Conservation (phyloP, 805 yeast species). For the Vanderwaltozyma verrucispora region DNA sequence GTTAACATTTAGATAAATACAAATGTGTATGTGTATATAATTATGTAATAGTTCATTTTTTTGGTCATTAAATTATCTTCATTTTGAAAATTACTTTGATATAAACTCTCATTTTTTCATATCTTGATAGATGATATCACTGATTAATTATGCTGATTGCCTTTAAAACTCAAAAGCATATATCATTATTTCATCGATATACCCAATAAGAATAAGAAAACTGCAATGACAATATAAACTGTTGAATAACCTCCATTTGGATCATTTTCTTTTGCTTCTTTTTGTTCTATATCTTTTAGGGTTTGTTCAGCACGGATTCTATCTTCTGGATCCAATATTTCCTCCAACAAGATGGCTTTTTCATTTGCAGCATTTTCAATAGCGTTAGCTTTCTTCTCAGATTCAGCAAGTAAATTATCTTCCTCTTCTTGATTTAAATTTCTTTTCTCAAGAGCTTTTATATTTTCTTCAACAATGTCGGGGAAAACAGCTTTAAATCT, state of each 20-base stretch:
- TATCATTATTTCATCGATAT: constrained; percentile 21
- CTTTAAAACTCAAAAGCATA: no score
- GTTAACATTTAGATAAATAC: no score
- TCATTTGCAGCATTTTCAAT: constrained; percentile 24
- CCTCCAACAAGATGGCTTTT: constrained; percentile 28
- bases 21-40: no score
- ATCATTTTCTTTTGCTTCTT: neutral
- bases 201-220: constrained; percentile 25
- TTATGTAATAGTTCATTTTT: no score
- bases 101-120: no score
- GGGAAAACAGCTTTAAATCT: constrained; percentile 59
- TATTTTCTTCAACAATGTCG: constrained; percentile 39
- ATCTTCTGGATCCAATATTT: constrained; percentile 57
- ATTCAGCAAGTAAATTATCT: constrained; percentile 1
- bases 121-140: no score
- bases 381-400: constrained; percentile 11
- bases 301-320: constrained; percentile 40
- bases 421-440: constrained; percentile 5
- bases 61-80: no score
- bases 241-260: constrained; percentile 8
- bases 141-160: no score
- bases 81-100: no score
- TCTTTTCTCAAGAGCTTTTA: constrained; percentile 15
- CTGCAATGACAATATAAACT: constrained; percentile 28
- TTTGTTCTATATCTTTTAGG: neutral